Conservation (phyloP, 1,139 yeast species). For the Torulaspora pretoriensis region DNA sequence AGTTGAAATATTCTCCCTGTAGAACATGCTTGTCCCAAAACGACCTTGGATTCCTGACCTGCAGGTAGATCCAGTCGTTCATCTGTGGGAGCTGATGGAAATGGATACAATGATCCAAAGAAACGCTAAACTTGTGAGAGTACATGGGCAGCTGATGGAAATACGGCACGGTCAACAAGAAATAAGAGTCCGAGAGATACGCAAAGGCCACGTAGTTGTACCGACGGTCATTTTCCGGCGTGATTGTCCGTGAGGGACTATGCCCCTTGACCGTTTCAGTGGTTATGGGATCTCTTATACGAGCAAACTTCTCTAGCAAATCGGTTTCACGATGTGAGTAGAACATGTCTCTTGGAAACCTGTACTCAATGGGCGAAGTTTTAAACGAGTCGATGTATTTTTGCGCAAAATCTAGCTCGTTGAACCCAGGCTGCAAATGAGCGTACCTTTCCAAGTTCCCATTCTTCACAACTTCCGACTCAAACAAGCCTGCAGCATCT, state of each 20-base stretch:
- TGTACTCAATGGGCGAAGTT: slow-evolving; percentile 42
- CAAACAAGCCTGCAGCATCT: slow-evolving; percentile 35
- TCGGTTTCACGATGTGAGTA: slow-evolving; percentile 25
- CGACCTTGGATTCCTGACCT: slow-evolving; percentile 49
- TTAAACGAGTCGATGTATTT: slow-evolving; percentile 29
- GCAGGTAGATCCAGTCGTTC: slow-evolving; percentile 52
- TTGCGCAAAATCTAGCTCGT: slow-evolving; percentile 11
- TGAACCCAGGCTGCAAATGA: slow-evolving; percentile 13
- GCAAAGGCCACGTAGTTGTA: slow-evolving; percentile 60
- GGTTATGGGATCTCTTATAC: slow-evolving; percentile 21
- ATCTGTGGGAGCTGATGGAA: slow-evolving; percentile 56
- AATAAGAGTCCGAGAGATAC: slow-evolving; percentile 57
- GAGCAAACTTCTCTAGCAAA: slow-evolving; percentile 28
- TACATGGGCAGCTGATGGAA: slow-evolving; percentile 42
- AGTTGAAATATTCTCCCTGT: slow-evolving; percentile 54
- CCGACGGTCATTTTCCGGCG: slow-evolving; percentile 28
- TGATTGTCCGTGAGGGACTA: slow-evolving; percentile 20
- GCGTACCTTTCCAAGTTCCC: slow-evolving; percentile 27
- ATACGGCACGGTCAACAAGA: slow-evolving; percentile 48
- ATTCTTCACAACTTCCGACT: slow-evolving; percentile 30
- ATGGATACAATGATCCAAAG: slow-evolving; percentile 65
- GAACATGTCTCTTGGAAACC: slow-evolving; percentile 43
- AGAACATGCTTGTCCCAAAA: slow-evolving; percentile 53
- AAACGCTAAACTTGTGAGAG: slow-evolving; percentile 49
- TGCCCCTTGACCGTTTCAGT: slow-evolving; percentile 34